These are phyloP conservation scores for Crithidia bombi DNA, from an alignment of 208 protist species.

Conservation along the genomic window DNA sequence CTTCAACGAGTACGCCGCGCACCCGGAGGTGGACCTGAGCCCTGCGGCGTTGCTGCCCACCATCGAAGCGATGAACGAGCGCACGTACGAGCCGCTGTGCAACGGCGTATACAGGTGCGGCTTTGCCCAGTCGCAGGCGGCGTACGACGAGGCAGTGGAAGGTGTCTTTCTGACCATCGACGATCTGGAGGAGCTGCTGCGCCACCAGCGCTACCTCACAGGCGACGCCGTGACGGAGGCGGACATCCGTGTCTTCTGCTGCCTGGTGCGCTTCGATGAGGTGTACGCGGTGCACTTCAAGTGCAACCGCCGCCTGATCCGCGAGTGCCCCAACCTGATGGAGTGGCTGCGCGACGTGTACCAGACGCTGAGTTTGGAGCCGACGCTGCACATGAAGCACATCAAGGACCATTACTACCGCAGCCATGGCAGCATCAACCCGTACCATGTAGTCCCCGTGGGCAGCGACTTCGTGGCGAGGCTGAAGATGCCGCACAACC, in stretches of 20 bases:
- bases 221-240: slow-evolving; percentile 68
- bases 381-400: slow-evolving; percentile 82
- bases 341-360: slow-evolving; percentile 86
- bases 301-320: slow-evolving; percentile 74
- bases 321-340: slow-evolving; percentile 81
- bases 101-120: slow-evolving; percentile 92
- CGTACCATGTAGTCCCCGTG: slow-evolving; percentile 74
- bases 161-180: slow-evolving; percentile 50
- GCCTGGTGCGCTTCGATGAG: slow-evolving; percentile 89
- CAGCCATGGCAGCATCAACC: slow-evolving; percentile 80
- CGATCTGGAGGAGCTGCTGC: slow-evolving; percentile 47
- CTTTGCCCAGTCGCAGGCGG: slow-evolving; percentile 73
- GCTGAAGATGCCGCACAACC: slow-evolving; percentile 42
- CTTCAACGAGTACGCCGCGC: slow-evolving; percentile 63
- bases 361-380: slow-evolving; percentile 53
- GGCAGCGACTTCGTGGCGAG: slow-evolving; percentile 42
- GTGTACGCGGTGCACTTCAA: slow-evolving; percentile 92
- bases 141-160: slow-evolving; percentile 58
- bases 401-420: slow-evolving; percentile 88
- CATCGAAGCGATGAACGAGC: slow-evolving; percentile 86
- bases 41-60: slow-evolving; percentile 59
- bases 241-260: slow-evolving; percentile 88
- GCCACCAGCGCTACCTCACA: slow-evolving; percentile 61
- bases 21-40: slow-evolving; percentile 70
- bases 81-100: slow-evolving; percentile 83